Evolutionary conservation across 2,329 filamentous ascomycete genomes (phyloP).

Genomic region (Fusarium robinianum): DNA sequence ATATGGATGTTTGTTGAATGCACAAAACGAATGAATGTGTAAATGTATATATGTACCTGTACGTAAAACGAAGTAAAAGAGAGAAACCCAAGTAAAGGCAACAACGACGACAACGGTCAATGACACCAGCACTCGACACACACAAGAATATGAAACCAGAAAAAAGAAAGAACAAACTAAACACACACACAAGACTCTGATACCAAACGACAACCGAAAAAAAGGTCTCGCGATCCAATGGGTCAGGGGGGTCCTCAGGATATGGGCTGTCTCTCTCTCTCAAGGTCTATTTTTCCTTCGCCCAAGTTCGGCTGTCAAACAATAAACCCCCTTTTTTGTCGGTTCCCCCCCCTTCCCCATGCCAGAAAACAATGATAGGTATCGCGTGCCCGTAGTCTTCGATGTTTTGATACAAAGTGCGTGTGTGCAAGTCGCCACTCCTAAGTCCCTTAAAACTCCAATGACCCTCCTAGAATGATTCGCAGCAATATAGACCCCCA

Average conservation of each 20-base stretch:
- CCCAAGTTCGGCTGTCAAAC: conserved; percentile 7
- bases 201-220: too few relatives aligned
- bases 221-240: too few relatives aligned
- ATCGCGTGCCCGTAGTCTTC: conserved; percentile 30
- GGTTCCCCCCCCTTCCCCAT: too few relatives aligned
- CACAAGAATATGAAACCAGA: too few relatives aligned
- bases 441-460: conserved; percentile 35
- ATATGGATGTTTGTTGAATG: too few relatives aligned
- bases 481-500: conserved; percentile 13
- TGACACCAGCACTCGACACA: too few relatives aligned
- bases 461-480: conserved; percentile 19
- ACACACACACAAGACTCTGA: too few relatives aligned
- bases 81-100: not conserved
- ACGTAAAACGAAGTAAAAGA: not conserved
- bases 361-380: too few relatives aligned
- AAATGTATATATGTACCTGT: conserved; percentile 8
- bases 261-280: too few relatives aligned
- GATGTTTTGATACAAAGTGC: conserved; percentile 32
- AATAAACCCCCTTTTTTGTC: not conserved
- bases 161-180: too few relatives aligned
- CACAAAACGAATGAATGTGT: conserved; percentile 9
- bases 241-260: too few relatives aligned
- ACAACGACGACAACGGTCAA: conserved; percentile 4
- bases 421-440: conserved; percentile 33
- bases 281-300: conserved; percentile 10